Percentiles rank a stretch among this genome's conserved stretches.
These are phyloP conservation scores for Alternaria rosae DNA, from an alignment of 2,329 filamentous ascomycete species.

Conservation along the genomic window DNA sequence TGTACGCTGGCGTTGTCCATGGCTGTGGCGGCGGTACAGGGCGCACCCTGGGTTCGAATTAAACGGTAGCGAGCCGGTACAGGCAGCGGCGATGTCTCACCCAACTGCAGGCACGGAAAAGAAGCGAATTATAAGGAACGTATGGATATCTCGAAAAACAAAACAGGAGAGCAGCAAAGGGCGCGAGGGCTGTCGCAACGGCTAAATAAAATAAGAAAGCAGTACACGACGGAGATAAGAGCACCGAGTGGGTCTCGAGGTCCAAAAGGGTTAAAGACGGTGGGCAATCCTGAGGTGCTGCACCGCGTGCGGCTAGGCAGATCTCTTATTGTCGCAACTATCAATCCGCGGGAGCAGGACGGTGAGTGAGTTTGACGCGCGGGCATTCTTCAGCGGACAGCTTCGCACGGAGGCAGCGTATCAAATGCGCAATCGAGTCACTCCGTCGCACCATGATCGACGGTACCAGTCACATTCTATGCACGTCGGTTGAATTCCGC, in stretches of 20 bases:
- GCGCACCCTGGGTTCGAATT: slow-evolving; percentile 22
- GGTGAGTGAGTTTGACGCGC: not conserved
- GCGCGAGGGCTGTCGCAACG: slow-evolving; percentile 6
- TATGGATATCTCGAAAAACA: slow-evolving; percentile 10
- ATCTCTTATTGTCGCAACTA: slow-evolving; percentile 4
- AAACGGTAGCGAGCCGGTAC: not conserved
- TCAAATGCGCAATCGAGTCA: slow-evolving; percentile 11
- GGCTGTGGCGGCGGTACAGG: slow-evolving; percentile 21
- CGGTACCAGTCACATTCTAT: not conserved
- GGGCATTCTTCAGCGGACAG: slow-evolving; percentile 22
- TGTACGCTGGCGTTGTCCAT: slow-evolving; percentile 38
- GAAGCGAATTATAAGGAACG: slow-evolving; percentile 24
- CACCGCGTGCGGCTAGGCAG: slow-evolving; percentile 13
- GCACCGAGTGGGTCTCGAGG: slow-evolving; percentile 7
- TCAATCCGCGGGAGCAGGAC: not conserved
- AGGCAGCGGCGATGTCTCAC: slow-evolving; percentile 10
- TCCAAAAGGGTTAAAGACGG: slow-evolving; percentile 18
- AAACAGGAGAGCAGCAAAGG: slow-evolving; percentile 2
- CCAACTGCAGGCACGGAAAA: slow-evolving; percentile 11
- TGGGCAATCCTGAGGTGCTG: slow-evolving; percentile 9
- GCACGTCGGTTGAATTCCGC: not conserved
- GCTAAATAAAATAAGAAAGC: slow-evolving; percentile 20
- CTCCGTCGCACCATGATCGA: not conserved
- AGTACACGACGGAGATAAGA: slow-evolving; percentile 21
- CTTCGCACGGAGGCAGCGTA: slow-evolving; percentile 17